Evolutionary conservation across 176 grass and related monocot genomes (phyloP).

Genomic region (Oryza glumipatula): DNA sequence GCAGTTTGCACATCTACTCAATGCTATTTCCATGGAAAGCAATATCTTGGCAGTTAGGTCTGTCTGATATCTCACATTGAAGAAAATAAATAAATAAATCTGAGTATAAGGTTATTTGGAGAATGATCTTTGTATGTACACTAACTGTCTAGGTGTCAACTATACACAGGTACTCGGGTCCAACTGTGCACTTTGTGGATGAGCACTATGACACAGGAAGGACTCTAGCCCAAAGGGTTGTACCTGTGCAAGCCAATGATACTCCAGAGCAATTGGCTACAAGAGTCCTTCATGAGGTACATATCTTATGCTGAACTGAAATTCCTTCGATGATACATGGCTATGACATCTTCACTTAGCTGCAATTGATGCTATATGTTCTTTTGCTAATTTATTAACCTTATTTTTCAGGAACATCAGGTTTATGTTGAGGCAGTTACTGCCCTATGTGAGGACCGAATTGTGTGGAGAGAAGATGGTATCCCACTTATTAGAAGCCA

Average conservation of each 20-base stretch:
- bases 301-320: slow-evolving; percentile 9
- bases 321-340: neutral
- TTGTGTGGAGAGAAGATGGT: slow-evolving; percentile 82
- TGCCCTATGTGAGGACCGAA: slow-evolving; percentile 72
- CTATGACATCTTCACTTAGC: neutral
- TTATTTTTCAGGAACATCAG: slow-evolving; percentile 61
- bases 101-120: neutral
- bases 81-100: neutral
- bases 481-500: slow-evolving; percentile 53
- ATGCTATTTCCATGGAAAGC: slow-evolving; percentile 37
- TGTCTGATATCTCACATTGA: neutral
- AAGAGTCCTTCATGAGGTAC: slow-evolving; percentile 64
- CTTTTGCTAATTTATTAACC: slow-evolving; percentile 7
- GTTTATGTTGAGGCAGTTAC: slow-evolving; percentile 87
- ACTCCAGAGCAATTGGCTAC: slow-evolving; percentile 54
- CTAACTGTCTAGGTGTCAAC: neutral
- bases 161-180: slow-evolving; percentile 53
- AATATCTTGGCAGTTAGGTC: neutral
- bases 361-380: slow-evolving; percentile 13
- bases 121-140: neutral
- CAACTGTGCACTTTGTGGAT: slow-evolving; percentile 63
- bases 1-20: neutral
- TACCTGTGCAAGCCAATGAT: slow-evolving; percentile 46
- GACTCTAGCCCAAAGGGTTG: slow-evolving; percentile 53
- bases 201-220: slow-evolving; percentile 59